phyloP scores from a whole-genome alignment of 176 grass and related monocot genomes.

The Oryza officinalis region DNA sequence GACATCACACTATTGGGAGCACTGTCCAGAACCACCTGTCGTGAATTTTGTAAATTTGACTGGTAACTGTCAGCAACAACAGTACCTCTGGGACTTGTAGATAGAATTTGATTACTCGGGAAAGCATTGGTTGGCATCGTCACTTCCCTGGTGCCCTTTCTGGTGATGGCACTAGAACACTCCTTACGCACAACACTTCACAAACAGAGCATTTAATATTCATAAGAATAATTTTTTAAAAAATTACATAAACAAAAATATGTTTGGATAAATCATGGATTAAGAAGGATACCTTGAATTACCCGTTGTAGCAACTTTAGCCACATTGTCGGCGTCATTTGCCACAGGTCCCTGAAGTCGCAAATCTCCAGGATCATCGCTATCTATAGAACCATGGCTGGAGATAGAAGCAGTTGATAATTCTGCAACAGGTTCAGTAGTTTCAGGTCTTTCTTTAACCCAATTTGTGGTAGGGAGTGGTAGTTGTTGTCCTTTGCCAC shows the following conservation, averaged over 20 bases:
- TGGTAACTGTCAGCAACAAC: conserved; percentile 52
- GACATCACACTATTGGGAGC: conserved; percentile 96
- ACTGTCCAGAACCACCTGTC: conserved; percentile 65
- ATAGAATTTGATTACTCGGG: conserved; percentile 59
- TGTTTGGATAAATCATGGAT: neutral
- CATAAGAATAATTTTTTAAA: conserved; percentile 19
- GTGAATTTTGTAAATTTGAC: conserved; percentile 59
- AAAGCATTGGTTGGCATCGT: conserved; percentile 50
- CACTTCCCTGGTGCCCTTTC: conserved; percentile 56
- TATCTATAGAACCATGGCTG: conserved; percentile 88
- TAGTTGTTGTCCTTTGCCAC: conserved; percentile 61
- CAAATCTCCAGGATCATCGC: conserved; percentile 76
- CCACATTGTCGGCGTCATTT: conserved; percentile 64
- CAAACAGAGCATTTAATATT: conserved; percentile 42
- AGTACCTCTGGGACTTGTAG: conserved; percentile 57
- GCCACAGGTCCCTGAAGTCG: conserved; percentile 74
- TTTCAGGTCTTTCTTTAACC: conserved; percentile 56
- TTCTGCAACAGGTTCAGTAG: conserved; percentile 57
- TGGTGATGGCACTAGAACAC: conserved; percentile 42
- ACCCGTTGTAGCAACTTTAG: conserved; percentile 48
- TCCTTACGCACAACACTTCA: conserved; percentile 67
- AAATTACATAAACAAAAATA: conserved; percentile 30
- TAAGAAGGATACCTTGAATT: conserved; percentile 63
- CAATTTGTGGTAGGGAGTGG: conserved; percentile 66
- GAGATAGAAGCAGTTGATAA: conserved; percentile 76